These are phyloP conservation scores for Apiotrichum mycotoxinovorans DNA, from an alignment of 1,284 basidiomycete species.

Conservation along the genomic window DNA sequence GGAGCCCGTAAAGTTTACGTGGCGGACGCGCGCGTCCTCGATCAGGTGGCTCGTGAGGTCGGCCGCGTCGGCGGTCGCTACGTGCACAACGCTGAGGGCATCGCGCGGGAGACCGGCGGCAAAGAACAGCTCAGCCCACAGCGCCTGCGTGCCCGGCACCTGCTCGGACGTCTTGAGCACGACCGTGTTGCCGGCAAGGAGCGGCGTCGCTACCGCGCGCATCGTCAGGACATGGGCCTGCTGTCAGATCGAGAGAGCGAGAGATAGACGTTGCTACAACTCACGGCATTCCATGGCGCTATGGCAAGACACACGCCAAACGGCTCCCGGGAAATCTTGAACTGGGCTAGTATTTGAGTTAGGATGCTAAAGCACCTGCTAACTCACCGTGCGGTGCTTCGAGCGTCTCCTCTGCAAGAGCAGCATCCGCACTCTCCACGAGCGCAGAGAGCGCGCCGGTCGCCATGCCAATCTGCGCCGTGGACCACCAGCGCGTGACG, in stretches of 20 bases:
- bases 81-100: conserved; percentile 59
- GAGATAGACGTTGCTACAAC: not conserved
- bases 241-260: not conserved
- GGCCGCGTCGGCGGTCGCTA: conserved; percentile 54
- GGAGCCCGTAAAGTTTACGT: conserved; percentile 53
- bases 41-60: conserved; percentile 56
- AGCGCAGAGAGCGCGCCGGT: conserved; percentile 7
- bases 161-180: conserved; percentile 62
- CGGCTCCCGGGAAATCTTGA: conserved; percentile 20
- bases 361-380: not conserved
- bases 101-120: conserved; percentile 61
- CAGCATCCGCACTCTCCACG: conserved; percentile 9
- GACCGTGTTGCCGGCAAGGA: conserved; percentile 64
- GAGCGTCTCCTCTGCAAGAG: conserved; percentile 13
- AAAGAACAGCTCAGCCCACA: conserved; percentile 52
- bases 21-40: conserved; percentile 54
- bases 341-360: conserved; percentile 1
- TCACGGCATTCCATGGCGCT: conserved; percentile 29
- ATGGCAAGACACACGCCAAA: conserved; percentile 29
- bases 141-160: conserved; percentile 56
- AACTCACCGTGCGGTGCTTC: conserved; percentile 9
- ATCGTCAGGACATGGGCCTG: conserved; percentile 17
- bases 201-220: conserved; percentile 56
- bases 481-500: conserved; percentile 15
- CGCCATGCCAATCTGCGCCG: conserved; percentile 12